These are phyloP conservation scores for Aristolochia californica DNA, from an alignment of 164 flowering plant species.

Conservation along the genomic window DNA sequence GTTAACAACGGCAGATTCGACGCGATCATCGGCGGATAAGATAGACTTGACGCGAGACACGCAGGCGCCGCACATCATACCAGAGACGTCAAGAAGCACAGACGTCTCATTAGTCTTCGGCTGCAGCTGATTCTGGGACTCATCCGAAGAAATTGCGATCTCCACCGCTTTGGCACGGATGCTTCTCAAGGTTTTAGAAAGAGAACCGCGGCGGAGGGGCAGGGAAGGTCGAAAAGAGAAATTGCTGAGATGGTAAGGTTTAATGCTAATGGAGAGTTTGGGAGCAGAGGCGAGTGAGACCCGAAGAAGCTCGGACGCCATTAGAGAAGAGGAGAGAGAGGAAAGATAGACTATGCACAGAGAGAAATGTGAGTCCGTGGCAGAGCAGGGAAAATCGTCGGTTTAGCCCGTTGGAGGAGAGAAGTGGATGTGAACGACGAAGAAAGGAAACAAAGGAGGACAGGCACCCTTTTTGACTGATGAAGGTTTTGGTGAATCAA, in stretches of 20 bases:
- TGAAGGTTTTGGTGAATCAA: no score
- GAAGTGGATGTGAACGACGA: no score
- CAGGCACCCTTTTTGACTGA: no score
- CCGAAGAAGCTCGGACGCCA: slow-evolving; percentile 17
- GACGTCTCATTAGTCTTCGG: slow-evolving; percentile 13
- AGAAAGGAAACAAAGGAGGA: no score
- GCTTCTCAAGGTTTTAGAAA: not conserved
- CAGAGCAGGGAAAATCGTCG: no score
- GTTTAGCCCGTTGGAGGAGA: no score
- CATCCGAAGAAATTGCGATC: slow-evolving; percentile 6
- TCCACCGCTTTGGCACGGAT: slow-evolving; percentile 24
- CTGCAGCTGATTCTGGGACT: slow-evolving; percentile 1
- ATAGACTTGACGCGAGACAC: slow-evolving; percentile 75
- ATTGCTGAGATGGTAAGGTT: not conserved
- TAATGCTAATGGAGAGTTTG: slow-evolving; percentile 11
- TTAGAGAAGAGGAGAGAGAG: slow-evolving; percentile 11
- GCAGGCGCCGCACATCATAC: slow-evolving; percentile 99
- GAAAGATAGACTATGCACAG: no score
- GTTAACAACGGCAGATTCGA: slow-evolving; percentile 82
- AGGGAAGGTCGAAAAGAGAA: slow-evolving; percentile 8
- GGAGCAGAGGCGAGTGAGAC: slow-evolving; percentile 20
- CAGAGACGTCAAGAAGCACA: slow-evolving; percentile 67
- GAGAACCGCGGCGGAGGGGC: slow-evolving; percentile 4
- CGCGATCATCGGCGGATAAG: slow-evolving; percentile 58
- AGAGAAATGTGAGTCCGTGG: no score